phyloP scores from a whole-genome alignment of 2,329 filamentous ascomycete species.

The Chalaropsis thielavioides region DNA sequence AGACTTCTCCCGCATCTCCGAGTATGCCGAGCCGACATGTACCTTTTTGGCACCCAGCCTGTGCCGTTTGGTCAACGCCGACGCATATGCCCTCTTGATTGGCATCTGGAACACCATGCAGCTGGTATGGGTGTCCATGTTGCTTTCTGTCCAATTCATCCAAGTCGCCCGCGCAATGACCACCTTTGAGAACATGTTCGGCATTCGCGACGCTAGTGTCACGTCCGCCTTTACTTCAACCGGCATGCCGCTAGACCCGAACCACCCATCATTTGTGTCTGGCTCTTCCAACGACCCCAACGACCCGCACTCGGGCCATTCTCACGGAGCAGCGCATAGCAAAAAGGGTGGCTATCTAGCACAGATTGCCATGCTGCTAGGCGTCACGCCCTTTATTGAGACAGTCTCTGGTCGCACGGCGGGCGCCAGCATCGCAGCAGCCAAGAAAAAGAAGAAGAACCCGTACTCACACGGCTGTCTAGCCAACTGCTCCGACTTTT shows the following conservation, averaged over 20 bases:
- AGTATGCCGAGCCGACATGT: constrained; percentile 44
- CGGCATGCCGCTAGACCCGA: constrained; percentile 53
- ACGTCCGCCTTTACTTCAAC: constrained; percentile 67
- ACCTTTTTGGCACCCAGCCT: constrained; percentile 59
- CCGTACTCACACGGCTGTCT: constrained; percentile 72
- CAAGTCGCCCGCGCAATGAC: constrained; percentile 89
- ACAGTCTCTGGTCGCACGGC: constrained; percentile 65
- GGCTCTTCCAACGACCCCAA: constrained; percentile 34
- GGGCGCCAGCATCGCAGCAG: constrained; percentile 25
- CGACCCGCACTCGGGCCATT: constrained; percentile 29
- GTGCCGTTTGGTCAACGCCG: constrained; percentile 63
- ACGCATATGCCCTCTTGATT: constrained; percentile 71
- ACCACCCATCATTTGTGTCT: constrained; percentile 43
- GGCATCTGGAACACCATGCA: constrained; percentile 70
- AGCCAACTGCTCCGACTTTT: constrained; percentile 93
- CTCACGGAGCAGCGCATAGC: constrained; percentile 30
- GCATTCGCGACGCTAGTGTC: constrained; percentile 50
- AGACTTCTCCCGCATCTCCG: constrained; percentile 50
- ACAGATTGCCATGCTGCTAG: constrained; percentile 71
- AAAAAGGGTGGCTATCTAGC: constrained; percentile 52
- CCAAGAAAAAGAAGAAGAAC: constrained; percentile 48
- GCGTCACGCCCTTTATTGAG: constrained; percentile 85
- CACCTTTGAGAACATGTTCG: constrained; percentile 92
- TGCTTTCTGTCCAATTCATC: constrained; percentile 82
- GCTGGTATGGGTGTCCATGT: constrained; percentile 93